Conservation (phyloP, 2,329 filamentous ascomycete species). For the Shiraia sp. region DNA sequence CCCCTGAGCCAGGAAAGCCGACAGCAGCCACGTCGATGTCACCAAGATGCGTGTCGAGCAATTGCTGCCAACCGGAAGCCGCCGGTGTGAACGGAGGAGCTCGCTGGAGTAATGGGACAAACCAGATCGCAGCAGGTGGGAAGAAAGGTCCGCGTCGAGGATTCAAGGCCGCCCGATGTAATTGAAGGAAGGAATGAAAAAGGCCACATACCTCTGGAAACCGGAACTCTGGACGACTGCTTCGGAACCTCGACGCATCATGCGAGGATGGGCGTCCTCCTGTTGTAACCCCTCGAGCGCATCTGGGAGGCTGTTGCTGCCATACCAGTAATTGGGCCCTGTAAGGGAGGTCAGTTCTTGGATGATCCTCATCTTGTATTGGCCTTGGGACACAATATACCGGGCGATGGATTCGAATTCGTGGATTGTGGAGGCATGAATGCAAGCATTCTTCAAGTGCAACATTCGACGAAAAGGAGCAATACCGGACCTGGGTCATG, state of each 20-base stretch:
- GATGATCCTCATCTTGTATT: neutral
- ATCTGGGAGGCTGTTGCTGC: slow-evolving; percentile 34
- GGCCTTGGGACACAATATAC: slow-evolving; percentile 19
- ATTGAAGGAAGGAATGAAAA: slow-evolving; percentile 1
- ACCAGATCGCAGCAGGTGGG: too few relatives aligned
- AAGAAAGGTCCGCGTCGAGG: too few relatives aligned
- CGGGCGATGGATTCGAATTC: slow-evolving; percentile 39
- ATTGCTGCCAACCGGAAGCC: too few relatives aligned
- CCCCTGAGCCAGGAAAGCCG: neutral
- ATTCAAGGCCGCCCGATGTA: neutral
- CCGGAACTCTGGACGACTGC: slow-evolving; percentile 31
- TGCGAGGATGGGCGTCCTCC: slow-evolving; percentile 27
- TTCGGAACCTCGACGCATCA: slow-evolving; percentile 40
- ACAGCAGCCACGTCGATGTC: too few relatives aligned
- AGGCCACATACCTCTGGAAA: slow-evolving; percentile 34
- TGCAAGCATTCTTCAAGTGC: slow-evolving; percentile 39
- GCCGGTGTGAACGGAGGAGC: too few relatives aligned
- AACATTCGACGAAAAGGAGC: slow-evolving; percentile 20
- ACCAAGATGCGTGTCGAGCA: too few relatives aligned
- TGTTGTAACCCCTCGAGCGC: slow-evolving; percentile 30
- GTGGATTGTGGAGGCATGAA: slow-evolving; percentile 42
- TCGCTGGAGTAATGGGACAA: too few relatives aligned
- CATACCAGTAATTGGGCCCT: slow-evolving; percentile 42
- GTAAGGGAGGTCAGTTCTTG: slow-evolving; percentile 13
- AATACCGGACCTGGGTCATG: slow-evolving; percentile 24